phyloP scores from a whole-genome alignment of 139 green algal species.

The Micractinium sp. region DNA sequence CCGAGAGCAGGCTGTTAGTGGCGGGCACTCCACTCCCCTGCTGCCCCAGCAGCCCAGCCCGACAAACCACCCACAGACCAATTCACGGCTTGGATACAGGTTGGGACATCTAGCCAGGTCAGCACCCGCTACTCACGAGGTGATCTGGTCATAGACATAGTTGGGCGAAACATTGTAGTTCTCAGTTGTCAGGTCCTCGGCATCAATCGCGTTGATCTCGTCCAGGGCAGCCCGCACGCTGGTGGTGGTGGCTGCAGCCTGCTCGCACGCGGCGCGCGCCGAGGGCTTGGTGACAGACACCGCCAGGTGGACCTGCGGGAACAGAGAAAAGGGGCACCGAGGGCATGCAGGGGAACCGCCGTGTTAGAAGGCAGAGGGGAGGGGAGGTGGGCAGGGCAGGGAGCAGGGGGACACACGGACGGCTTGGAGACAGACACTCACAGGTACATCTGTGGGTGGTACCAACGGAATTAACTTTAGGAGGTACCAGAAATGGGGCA shows the following conservation, averaged over 20 bases:
- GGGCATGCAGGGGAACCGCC: too few species aligned
- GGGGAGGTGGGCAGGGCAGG: too few species aligned
- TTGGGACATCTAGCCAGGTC: not conserved
- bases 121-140: not conserved
- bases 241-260: not conserved
- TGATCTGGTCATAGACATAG: not conserved
- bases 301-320: not conserved
- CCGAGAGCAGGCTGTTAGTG: not conserved
- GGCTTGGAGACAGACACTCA: too few species aligned
- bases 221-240: not conserved
- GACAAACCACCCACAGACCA: too few species aligned
- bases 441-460: too few species aligned
- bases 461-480: too few species aligned
- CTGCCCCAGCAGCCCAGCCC: too few species aligned
- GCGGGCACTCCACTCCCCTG: not conserved
- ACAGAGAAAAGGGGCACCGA: too few species aligned
- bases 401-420: not conserved
- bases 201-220: conserved; percentile 1
- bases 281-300: conserved; percentile 4
- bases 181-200: not conserved
- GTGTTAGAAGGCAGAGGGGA: too few species aligned
- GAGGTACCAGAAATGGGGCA: too few species aligned
- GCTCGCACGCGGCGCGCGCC: not conserved
- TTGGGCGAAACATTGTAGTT: conserved; percentile 4
- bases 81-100: too few species aligned